Evolutionary conservation across 1,284 basidiomycete genomes (phyloP), one percentile per base, ranked within the genome.

Genomic region (Volvariella surrecta): DNA sequence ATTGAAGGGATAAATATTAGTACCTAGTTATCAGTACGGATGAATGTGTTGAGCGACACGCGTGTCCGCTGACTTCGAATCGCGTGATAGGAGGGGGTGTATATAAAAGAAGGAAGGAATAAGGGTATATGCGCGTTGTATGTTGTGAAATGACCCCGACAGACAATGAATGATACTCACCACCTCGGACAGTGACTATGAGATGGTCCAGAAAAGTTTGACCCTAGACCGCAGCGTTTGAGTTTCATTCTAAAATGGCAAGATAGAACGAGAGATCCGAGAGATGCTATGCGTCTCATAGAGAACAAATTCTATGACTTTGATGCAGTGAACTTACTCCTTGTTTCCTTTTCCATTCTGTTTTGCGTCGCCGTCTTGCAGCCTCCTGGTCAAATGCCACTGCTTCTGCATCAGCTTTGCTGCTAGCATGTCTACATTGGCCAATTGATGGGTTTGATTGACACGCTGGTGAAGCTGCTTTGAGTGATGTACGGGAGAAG

Each of bases 151-250:
- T 28, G 11, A 6, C 24, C 6, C 6, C 6, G 11, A 28, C 11
- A 28, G 18, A 31, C 15, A 15, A 6, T 8, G 18, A 35, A 35
- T 35, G 7, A n/a, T n/a, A 58, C 72, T 43, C 49, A 86, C 89
- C 89, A 56, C 75, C 89, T 43, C 84, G 73, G 19, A 92, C 70
- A 21, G 79, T 82, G 11, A 93, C 71, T 32, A 89, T 69, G 42
- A 87, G 64, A 57, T 89, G 77, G 64, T 94, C 90, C 10, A 92
- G 71, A 55, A 92, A 93, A 2, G 73, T 68, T 53, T 87, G 80
- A 4, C 85, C 84, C 87, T 90, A 50, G 16, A 35, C n/a, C 34
- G 34, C 34, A 35, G 34, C 18, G 34, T 19, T 35, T 35, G 34
- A 35, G 34, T 19, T 35, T 35, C 13, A 35, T 35, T 15, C n/a